These are phyloP conservation scores for Rosa lucieae DNA, from an alignment of 306 rosid genomes.

Conservation along the genomic window DNA sequence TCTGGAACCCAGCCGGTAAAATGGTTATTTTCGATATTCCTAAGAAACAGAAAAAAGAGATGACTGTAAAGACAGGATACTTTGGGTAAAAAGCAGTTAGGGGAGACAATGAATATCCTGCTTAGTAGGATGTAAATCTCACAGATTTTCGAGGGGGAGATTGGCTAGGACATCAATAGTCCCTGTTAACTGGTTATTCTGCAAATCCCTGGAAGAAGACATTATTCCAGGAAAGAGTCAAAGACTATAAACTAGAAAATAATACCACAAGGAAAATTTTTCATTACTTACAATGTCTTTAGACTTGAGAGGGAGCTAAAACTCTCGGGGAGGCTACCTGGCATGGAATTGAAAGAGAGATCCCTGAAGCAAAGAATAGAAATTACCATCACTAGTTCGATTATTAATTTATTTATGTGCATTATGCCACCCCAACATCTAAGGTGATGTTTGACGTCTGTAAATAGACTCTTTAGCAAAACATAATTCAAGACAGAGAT, in stretches of 20 bases:
- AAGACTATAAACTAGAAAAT: conserved; percentile 24
- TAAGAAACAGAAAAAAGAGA: conserved; percentile 36
- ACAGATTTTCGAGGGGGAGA: conserved; percentile 78
- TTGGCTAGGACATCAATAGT: conserved; percentile 73
- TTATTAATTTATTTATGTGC: neutral
- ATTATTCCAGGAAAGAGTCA: conserved; percentile 30
- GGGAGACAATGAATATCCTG: neutral
- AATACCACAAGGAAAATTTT: conserved; percentile 5
- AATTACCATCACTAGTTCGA: conserved; percentile 18
- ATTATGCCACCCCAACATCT: conserved; percentile 10
- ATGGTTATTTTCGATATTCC: conserved; percentile 82
- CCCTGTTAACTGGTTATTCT: conserved; percentile 89
- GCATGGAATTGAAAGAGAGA: conserved; percentile 71
- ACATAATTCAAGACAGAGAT: neutral
- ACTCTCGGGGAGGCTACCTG: conserved; percentile 81
- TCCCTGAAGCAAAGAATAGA: conserved; percentile 67
- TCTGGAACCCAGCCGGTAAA: conserved; percentile 94
- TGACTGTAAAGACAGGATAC: conserved; percentile 15
- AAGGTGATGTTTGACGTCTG: neutral
- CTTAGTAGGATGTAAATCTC: conserved; percentile 31
- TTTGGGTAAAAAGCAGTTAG: neutral
- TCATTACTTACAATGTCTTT: conserved; percentile 54
- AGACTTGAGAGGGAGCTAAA: conserved; percentile 77
- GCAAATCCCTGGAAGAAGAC: conserved; percentile 57
- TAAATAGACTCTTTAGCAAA: neutral